These are phyloP conservation scores for Patellaria atrata DNA, from an alignment of 495 filamentous ascomycete genomes.

Conservation along the genomic window DNA sequence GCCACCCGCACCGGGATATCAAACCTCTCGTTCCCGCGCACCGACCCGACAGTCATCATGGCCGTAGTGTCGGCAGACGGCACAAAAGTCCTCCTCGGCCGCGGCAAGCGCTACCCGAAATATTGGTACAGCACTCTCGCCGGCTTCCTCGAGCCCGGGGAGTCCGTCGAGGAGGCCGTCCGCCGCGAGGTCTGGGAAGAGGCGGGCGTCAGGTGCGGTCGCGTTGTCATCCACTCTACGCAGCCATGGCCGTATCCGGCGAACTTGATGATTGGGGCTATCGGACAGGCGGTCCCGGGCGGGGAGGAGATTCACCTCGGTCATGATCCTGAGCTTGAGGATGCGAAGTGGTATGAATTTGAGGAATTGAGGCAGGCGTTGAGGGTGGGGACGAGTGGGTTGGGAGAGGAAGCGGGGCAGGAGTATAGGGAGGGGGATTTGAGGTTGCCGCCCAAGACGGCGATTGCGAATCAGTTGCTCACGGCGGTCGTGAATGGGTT, in stretches of 20 bases:
- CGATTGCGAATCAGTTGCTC: constrained; percentile 35
- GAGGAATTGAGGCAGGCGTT: constrained; percentile 39
- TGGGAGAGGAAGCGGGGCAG: constrained; percentile 47
- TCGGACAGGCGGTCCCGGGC: constrained; percentile 63
- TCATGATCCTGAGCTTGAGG: constrained; percentile 81
- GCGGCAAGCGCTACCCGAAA: constrained; percentile 67
- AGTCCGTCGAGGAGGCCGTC: constrained; percentile 89
- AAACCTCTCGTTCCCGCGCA: constrained; percentile 84
- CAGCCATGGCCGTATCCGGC: constrained; percentile 88
- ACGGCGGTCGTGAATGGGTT: constrained; percentile 27
- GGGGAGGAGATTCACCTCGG: constrained; percentile 71
- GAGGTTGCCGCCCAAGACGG: constrained; percentile 31
- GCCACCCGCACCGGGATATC: constrained; percentile 60
- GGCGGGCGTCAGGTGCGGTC: constrained; percentile 65
- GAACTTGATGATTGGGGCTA: constrained; percentile 87
- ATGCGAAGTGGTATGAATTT: constrained; percentile 72
- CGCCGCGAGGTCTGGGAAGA: constrained; percentile 95
- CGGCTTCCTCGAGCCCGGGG: constrained; percentile 89
- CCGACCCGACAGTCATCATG: constrained; percentile 91
- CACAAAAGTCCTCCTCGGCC: constrained; percentile 66
- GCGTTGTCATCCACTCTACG: constrained; percentile 82
- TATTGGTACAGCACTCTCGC: constrained; percentile 83
- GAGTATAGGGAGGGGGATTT: constrained; percentile 50
- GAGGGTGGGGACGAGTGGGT: constrained; percentile 37
- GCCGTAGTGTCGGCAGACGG: constrained; percentile 67